Base-by-base conservation (phyloP, 371 early-diverging fungal genomes). In the Coemansia sp. region DNA sequence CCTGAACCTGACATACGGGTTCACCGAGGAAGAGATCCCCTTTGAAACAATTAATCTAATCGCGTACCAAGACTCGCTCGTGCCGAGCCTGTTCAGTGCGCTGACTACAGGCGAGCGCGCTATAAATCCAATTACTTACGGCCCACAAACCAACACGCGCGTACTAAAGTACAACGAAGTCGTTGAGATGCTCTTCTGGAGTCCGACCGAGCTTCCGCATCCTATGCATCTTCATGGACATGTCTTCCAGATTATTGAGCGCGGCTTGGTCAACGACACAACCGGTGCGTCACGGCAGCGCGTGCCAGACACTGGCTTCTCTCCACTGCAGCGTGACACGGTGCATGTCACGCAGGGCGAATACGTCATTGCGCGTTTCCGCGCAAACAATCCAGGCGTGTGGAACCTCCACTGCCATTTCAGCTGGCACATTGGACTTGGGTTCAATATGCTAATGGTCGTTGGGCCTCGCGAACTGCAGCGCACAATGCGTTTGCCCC, bases 221-320 rank as follows among this genome's bases (percentile, higher is more conserved):
- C 91, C 91, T 50, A 90, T 90, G 85, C 93, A 91, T 80, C 77
- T 91, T 14, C 93, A 93, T 74, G 93, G 93, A 6, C 91, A 93
- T 77, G 77, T 78, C 34, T 93, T 93, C 84, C 89, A 89, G 67
- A 70, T 92, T 34, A 82, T 90, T 39, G 86, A 66, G 37, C 71
- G 81, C 29, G 85, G 84, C 29, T 66, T 62, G 50, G 72, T 66
- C 50, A 67, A 61, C 29, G 81, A 80, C 51, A 71, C 77, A 11
- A 52, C 57, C 4, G 75, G 67, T 7, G 65, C 59, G 13, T 39
- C 45, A 5, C 16, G 48, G 2, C 59, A 52, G 48, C 22, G 62
- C 7, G 71, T 61, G 10, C 64, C 68, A 0, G 48, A 26, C 10
- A 21, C 29, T n/a, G 59, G 45, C 2, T 62, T 14, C 14, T 88